Percentiles rank a stretch among this genome's conserved stretches.
phyloP scores from a whole-genome alignment of 2,329 filamentous ascomycete genomes.

The Anisogramma anomala region DNA sequence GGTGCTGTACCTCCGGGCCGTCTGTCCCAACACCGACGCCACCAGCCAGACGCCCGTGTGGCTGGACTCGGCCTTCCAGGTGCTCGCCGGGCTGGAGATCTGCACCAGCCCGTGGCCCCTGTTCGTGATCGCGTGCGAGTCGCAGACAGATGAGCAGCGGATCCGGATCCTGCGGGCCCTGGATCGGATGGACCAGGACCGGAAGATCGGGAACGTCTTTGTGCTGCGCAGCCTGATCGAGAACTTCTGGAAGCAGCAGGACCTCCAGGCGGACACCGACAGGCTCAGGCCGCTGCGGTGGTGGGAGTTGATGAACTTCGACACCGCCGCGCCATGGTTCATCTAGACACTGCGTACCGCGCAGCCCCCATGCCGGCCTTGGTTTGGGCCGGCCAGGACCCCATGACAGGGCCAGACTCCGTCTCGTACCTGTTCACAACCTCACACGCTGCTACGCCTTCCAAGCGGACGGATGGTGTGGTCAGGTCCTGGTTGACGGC shows the following conservation, averaged over 20 bases:
- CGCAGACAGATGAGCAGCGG: conserved; percentile 29
- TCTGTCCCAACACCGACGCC: conserved; percentile 18
- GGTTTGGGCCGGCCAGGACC: no score
- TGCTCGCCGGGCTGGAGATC: conserved; percentile 27
- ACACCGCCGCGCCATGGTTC: conserved; percentile 25
- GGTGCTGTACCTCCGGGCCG: conserved; percentile 20
- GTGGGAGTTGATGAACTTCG: conserved; percentile 28
- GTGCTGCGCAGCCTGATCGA: conserved; percentile 33
- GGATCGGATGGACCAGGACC: conserved; percentile 30
- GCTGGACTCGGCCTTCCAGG: conserved; percentile 25
- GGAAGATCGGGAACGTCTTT: conserved; percentile 34
- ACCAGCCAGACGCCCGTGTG: conserved; percentile 20
- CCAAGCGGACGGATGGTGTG: no score
- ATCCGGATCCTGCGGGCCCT: conserved; percentile 29
- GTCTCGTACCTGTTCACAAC: no score
- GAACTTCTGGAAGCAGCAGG: conserved; percentile 34
- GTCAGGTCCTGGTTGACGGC: no score
- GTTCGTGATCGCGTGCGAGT: conserved; percentile 36
- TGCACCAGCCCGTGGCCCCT: conserved; percentile 39
- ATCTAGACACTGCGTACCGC: conserved; percentile 18
- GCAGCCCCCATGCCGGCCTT: no score
- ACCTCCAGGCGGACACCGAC: conserved; percentile 26
- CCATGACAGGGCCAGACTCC: no score
- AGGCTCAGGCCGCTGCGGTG: conserved; percentile 24
- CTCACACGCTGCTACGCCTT: no score